A percentile compares a stretch with the other conserved stretches of the same genome.
Conservation (phyloP, 177 flowering plant genomes). For the Vitis hybrid region DNA sequence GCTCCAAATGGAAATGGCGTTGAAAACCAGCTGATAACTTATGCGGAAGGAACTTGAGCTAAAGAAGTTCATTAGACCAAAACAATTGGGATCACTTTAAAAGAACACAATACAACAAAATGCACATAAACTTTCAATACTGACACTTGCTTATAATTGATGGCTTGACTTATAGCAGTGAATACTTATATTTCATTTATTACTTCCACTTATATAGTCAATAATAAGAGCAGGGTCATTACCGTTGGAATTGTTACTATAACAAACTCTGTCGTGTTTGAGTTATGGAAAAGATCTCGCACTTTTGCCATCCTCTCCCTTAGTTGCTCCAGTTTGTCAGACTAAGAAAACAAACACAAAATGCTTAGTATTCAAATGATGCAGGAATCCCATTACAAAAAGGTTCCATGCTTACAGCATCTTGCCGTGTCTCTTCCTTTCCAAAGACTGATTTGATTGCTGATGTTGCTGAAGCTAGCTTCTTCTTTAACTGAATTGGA, state of each 20-base stretch:
- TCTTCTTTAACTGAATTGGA: constrained; percentile 72
- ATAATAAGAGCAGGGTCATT: constrained; percentile 10
- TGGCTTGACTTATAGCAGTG: background rate
- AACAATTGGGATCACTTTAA: background rate
- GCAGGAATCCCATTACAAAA: background rate
- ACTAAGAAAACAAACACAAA: constrained; percentile 29
- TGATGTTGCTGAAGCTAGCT: constrained; percentile 86
- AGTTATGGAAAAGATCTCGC: constrained; percentile 83
- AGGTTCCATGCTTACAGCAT: constrained; percentile 62
- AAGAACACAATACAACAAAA: background rate
- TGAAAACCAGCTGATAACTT: too few relatives aligned
- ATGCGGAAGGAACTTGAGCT: background rate
- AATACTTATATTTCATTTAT: background rate
- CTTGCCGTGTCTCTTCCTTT: constrained; percentile 53
- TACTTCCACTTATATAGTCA: background rate
- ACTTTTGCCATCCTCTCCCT: constrained; percentile 94
- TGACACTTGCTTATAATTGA: background rate
- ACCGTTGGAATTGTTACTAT: constrained; percentile 98
- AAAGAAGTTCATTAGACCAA: background rate
- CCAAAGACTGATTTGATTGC: constrained; percentile 97
- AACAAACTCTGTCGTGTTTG: constrained; percentile 88
- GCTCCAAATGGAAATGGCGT: too few relatives aligned
- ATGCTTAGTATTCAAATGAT: background rate
- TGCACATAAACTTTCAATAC: background rate
- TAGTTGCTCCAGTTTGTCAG: constrained; percentile 80